Evolutionary conservation across 805 yeast species (phyloP), one percentile per base, ranked within the genome.

Genomic region (Komagataella mondaviorum): DNA sequence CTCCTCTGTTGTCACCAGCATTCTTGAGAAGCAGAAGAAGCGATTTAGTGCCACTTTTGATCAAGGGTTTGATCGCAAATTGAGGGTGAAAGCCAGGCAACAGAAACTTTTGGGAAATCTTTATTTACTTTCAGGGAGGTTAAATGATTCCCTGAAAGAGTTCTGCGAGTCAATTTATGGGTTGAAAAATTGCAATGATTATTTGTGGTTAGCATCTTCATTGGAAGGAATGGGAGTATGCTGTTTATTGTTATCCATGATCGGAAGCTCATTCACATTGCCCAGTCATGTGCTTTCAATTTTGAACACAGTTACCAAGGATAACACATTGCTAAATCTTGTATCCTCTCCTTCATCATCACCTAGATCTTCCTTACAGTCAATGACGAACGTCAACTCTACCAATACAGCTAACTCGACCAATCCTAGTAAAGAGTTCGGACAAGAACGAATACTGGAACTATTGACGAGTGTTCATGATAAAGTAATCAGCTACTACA

Each of bases 141-240:
- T 84, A 47, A 62, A 72, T 14, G 86, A 81, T 52, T 95, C 97
- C 0, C 62, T 90, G 51, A 70, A 73, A 22, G 80, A 81, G 53
- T 83, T 89, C 57, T 76, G 82, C n/a, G 96, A 89, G 45, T 82
- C 96, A 0, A 72, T 84, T 1, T 59, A 69, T 2, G 67, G 75
- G 22, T 66, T 88, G 51, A 80, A 78, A 54, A 71, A 77, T 10
- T 71, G 82, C 2, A 80, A 80, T 49, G 99, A 93, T 62, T 76
- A 77, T 58, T 68, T 93, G 6, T 93, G 98, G 98, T 71, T 88
- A 12, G 98, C 84, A 0, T 83, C 91, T 24, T 80, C 96, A 0
- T 62, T 91, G n/a, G 96, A 89, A 57, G 88, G 90, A 0, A 68
- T 89, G 8, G 85, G 84, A 0, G 79, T 87, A 1, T 77, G 86